Conservation (phyloP, 208 protist genomes). For the Vickermania ingenoplastis region DNA sequence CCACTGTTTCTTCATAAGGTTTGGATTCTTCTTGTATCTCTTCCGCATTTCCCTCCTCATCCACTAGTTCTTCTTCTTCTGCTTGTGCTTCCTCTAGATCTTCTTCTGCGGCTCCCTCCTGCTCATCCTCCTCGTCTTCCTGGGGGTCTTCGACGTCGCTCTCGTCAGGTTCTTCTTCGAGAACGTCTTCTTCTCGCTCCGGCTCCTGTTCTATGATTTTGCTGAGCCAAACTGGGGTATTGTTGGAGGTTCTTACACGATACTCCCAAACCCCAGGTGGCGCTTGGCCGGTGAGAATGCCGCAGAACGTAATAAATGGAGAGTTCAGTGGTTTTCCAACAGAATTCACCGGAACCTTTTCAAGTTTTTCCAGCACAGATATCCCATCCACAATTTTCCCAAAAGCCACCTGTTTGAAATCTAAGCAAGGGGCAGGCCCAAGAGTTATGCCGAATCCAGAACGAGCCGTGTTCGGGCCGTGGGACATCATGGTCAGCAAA, state of each 20-base stretch:
- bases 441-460: constrained; percentile 75
- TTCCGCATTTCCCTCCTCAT: no score
- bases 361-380: constrained; percentile 56
- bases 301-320: constrained; percentile 62
- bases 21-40: no score
- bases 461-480: constrained; percentile 57
- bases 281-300: constrained; percentile 50
- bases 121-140: no score
- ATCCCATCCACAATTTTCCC: constrained; percentile 84
- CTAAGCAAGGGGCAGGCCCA: constrained; percentile 42
- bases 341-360: constrained; percentile 48
- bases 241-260: not conserved
- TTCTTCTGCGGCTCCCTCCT: no score
- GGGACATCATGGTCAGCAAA: constrained; percentile 83
- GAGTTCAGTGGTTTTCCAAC: constrained; percentile 41
- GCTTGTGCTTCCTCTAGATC: no score
- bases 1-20: no score
- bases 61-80: no score
- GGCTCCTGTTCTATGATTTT: not conserved
- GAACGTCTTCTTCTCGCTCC: not conserved
- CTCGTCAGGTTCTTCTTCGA: not conserved
- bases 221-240: not conserved
- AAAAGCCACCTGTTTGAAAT: constrained; percentile 94
- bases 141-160: no score
- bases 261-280: constrained; percentile 22